phyloP scores from a whole-genome alignment of 108 stramenopile genomes.

The Stephanodiscus triporus region DNA sequence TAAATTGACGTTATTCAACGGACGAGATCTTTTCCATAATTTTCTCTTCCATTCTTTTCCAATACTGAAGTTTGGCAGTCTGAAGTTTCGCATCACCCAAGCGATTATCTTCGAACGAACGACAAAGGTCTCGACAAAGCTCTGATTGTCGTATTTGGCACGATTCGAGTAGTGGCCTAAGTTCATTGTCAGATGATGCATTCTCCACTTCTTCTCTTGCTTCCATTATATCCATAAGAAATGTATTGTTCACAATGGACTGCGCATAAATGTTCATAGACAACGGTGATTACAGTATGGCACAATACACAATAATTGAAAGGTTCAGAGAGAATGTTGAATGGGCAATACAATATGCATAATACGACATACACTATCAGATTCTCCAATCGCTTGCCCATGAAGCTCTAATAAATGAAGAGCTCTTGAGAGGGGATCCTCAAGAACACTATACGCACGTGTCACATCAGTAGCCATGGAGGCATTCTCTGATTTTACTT shows the following conservation, averaged over 20 bases:
- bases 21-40: conserved; percentile 59
- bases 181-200: conserved; percentile 35
- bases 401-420: conserved; percentile 69
- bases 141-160: conserved; percentile 36
- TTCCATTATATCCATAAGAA: conserved; percentile 75
- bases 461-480: conserved; percentile 58
- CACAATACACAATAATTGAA: neutral
- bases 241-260: conserved; percentile 55
- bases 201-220: conserved; percentile 63
- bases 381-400: conserved; percentile 53
- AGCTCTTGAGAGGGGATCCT: conserved; percentile 60
- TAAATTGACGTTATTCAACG: conserved; percentile 12
- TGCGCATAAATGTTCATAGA: conserved; percentile 47
- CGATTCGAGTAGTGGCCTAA: conserved; percentile 46
- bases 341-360: neutral
- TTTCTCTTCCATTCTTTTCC: conserved; percentile 68
- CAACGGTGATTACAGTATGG: conserved; percentile 6
- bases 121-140: conserved; percentile 33
- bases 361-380: conserved; percentile 19
- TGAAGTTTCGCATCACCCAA: conserved; percentile 52
- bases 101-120: conserved; percentile 48
- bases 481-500: conserved; percentile 21
- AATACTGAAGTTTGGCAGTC: conserved; percentile 75
- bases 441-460: conserved; percentile 64
- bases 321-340: neutral